phyloP scores from a whole-genome alignment of 2,329 filamentous ascomycete species.

The Rutstroemia sp. region DNA sequence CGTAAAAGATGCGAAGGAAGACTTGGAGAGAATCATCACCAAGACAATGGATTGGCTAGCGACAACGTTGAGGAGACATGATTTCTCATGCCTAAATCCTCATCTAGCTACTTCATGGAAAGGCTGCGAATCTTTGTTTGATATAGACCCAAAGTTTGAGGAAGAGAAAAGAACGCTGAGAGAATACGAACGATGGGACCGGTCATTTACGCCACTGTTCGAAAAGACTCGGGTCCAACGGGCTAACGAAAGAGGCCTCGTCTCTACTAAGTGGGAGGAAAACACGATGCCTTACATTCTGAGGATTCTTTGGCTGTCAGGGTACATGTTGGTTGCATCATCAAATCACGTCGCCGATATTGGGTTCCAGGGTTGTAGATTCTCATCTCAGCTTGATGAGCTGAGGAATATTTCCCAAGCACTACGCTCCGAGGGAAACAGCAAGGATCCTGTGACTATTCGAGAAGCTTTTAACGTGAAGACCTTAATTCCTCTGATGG shows the following conservation, averaged over 20 bases:
- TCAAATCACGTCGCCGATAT: not conserved
- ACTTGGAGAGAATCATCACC: constrained; percentile 18
- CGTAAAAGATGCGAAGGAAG: constrained; percentile 12
- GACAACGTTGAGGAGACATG: constrained; percentile 19
- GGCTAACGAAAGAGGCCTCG: not conserved
- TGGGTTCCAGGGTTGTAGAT: not conserved
- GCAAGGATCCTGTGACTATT: constrained; percentile 10
- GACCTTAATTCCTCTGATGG: constrained; percentile 20
- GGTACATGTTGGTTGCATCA: constrained; percentile 3
- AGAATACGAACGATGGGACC: constrained; percentile 22
- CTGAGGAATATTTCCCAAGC: not conserved
- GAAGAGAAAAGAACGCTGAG: constrained; percentile 15
- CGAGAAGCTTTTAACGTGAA: constrained; percentile 21
- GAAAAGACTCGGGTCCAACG: not conserved
- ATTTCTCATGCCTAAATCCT: constrained; percentile 10
- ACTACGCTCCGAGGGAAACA: not conserved
- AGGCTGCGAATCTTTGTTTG: constrained; percentile 15
- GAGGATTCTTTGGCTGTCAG: constrained; percentile 1
- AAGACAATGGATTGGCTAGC: constrained; percentile 22
- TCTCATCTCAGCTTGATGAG: not conserved
- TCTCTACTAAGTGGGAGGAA: constrained; percentile 11
- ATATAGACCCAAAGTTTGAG: constrained; percentile 19
- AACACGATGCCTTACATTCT: not conserved
- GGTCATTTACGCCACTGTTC: constrained; percentile 16
- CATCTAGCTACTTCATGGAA: constrained; percentile 1